Conservation (phyloP, 495 filamentous ascomycete genomes). For the Penicillium desertorum region DNA sequence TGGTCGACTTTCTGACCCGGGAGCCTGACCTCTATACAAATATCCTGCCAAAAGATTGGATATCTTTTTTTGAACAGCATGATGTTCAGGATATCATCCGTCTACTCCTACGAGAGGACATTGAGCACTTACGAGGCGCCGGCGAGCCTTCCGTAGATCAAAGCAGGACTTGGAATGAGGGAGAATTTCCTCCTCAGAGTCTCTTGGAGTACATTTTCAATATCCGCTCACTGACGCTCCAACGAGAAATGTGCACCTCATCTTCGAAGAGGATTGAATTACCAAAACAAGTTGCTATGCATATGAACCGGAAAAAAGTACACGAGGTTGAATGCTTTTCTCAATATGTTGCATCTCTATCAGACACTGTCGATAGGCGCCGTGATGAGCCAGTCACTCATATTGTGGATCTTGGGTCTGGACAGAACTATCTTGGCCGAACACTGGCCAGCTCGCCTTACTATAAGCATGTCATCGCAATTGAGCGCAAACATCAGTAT, state of each 20-base stretch:
- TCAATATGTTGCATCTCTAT: constrained; percentile 54
- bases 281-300: constrained; percentile 70
- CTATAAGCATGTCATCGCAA: constrained; percentile 80
- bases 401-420: constrained; percentile 92
- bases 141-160: constrained; percentile 7
- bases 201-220: constrained; percentile 74
- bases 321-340: constrained; percentile 78
- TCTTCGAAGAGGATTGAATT: constrained; percentile 43
- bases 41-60: constrained; percentile 77
- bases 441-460: constrained; percentile 82
- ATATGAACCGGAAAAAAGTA: constrained; percentile 94
- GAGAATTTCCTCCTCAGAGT: constrained; percentile 60
- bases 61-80: constrained; percentile 66
- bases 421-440: constrained; percentile 92
- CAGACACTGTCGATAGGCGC: constrained; percentile 55
- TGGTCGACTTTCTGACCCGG: constrained; percentile 92
- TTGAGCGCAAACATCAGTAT: constrained; percentile 83
- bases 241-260: constrained; percentile 53
- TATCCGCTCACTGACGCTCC: constrained; percentile 68
- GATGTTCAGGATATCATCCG: constrained; percentile 74
- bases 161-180: constrained; percentile 45
- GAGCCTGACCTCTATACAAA: constrained; percentile 74
- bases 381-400: constrained; percentile 65
- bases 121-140: constrained; percentile 35
- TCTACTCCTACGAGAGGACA: constrained; percentile 72